Evolutionary conservation across 148 eudicot species (phyloP), one percentile per base, ranked within the genome.

Genomic region (Chenopodium suecicum): DNA sequence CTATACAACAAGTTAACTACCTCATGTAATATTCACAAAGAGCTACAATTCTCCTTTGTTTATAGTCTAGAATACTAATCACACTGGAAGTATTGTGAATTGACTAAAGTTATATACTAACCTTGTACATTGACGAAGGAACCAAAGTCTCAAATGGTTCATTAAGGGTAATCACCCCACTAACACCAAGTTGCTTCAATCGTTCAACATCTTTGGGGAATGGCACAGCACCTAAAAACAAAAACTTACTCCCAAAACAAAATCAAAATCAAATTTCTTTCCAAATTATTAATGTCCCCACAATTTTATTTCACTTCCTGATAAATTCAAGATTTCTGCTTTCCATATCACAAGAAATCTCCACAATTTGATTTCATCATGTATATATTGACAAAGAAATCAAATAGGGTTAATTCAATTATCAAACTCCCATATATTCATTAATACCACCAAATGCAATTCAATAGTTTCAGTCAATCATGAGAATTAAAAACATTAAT

Each of bases 81-180:
- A 12, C n/a, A 58, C 22, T 0, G 2, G n/a, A 5, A 17, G 4
- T 3, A 2, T 58, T n/a, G 7, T 0, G 63, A 0, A 19, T 4
- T 17, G 63, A 58, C 22, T 58, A 58, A 58, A 58, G 22, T n/a
- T 20, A 58, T 58, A 19, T 14, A 86, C 91, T 86, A 23, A 93
- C 97, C 83, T 87, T 60, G 80, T 93, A 93, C 81, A 93, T 74
- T 0, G 92, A 86, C 47, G 94, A 73, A 1, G 92, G 85, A 73
- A 93, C 97, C 88, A 93, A 81, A 25, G 97, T 93, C 85, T 93
- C 97, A 83, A 88, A 93, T 1, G 93, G 93, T 82, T 93, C 97
- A 68, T 89, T 93, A 27, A 93, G 93, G 29, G 97, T 93, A 77
- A 93, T 89, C 47, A 93, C 97, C 79, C 92, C 94, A 66, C 94